A percentile compares a stretch with the other conserved stretches of the same genome.
Conservation (phyloP, 768 basidiomycete species). For the Postia placenta region DNA sequence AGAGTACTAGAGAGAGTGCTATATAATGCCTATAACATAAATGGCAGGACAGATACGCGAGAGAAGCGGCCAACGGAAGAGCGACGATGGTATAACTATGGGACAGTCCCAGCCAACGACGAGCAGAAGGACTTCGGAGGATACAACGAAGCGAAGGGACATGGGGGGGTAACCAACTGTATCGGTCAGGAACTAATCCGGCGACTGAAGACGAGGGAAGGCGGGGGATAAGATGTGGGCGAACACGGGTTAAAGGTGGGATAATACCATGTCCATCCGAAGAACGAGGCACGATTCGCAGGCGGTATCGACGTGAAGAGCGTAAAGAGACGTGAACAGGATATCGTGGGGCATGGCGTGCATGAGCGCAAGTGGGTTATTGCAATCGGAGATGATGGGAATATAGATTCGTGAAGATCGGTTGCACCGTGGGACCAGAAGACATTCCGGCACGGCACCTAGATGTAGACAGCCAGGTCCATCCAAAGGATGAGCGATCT, state of each 20-base stretch:
- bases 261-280: neutral
- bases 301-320: neutral
- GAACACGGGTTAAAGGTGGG: neutral
- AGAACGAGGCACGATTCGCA: neutral
- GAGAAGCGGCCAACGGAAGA: neutral
- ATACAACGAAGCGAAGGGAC: neutral
- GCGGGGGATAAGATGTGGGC: neutral
- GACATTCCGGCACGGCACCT: neutral
- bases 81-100: neutral
- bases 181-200: neutral
- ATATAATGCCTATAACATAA: constrained; percentile 6
- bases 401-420: constrained; percentile 3
- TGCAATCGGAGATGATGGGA: no score
- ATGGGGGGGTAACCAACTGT: neutral
- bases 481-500: no score
- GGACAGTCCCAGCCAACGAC: neutral
- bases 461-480: no score
- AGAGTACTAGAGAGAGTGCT: constrained; percentile 4
- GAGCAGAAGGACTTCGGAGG: neutral
- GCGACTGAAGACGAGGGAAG: neutral
- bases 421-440: neutral
- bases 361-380: neutral
- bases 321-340: neutral
- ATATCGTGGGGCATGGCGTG: neutral
- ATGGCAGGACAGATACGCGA: neutral